These are phyloP conservation scores for Fusarium odoratissimum DNA, from an alignment of 2,329 filamentous ascomycete species.

Conservation along the genomic window DNA sequence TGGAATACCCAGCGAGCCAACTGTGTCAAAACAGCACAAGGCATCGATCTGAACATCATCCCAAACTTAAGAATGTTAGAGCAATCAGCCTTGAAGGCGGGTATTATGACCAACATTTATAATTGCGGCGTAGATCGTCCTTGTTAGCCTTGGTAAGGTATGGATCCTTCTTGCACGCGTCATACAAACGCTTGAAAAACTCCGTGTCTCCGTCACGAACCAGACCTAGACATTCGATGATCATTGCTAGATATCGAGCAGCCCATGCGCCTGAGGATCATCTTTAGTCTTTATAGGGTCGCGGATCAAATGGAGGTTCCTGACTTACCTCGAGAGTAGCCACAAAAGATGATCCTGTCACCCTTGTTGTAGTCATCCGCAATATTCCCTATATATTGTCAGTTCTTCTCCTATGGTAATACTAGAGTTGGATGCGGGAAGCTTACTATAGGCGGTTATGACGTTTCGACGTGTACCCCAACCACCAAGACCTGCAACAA, in stretches of 20 bases:
- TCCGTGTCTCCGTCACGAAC: fast-evolving
- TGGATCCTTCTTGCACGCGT: background rate
- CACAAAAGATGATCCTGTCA: background rate
- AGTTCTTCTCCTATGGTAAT: no score
- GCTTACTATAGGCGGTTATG: no score
- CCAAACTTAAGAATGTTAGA: background rate
- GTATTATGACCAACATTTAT: no score
- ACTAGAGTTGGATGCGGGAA: no score
- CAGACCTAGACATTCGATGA: background rate
- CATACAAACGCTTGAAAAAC: background rate
- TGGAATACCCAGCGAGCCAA: background rate
- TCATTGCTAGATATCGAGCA: background rate
- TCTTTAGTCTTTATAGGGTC: no score
- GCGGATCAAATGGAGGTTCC: no score
- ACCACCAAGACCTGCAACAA: background rate
- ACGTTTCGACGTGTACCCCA: background rate
- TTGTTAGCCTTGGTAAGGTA: background rate
- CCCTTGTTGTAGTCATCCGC: background rate
- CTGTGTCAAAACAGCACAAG: background rate
- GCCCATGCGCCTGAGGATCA: background rate
- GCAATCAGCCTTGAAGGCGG: no score
- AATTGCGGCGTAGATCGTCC: no score
- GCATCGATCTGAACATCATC: background rate
- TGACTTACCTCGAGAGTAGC: background rate
- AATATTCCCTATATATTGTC: background rate